These are phyloP conservation scores for Metschnikowia matae DNA, from an alignment of 805 yeast genomes.

Conservation along the genomic window DNA sequence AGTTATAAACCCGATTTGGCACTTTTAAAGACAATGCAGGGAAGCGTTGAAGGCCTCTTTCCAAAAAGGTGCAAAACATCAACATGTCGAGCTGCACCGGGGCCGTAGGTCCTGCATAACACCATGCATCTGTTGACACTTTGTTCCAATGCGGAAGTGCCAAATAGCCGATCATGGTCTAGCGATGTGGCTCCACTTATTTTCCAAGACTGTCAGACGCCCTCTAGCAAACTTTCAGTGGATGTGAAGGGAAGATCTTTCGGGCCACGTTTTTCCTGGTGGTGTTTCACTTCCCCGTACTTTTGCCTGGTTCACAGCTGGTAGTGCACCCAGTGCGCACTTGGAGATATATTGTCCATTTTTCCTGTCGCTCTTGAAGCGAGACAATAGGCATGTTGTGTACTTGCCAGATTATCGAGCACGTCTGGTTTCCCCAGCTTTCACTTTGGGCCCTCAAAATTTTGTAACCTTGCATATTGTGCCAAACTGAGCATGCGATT, in stretches of 20 bases:
- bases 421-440: background rate
- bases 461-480: too few species aligned
- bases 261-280: background rate
- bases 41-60: background rate
- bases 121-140: background rate
- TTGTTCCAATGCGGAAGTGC: background rate
- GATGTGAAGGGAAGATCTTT: background rate
- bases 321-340: background rate
- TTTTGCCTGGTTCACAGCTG: background rate
- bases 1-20: constrained; percentile 2
- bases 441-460: background rate
- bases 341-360: background rate
- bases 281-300: background rate
- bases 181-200: background rate
- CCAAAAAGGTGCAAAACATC: background rate
- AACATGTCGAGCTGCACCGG: background rate
- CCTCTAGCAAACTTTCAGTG: background rate
- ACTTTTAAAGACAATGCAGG: constrained; percentile 3
- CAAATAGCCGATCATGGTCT: background rate
- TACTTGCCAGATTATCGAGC: background rate
- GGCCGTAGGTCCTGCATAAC: background rate
- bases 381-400: background rate
- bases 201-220: background rate
- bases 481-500: background rate
- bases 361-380: background rate